These are phyloP conservation scores for Sophora flavescens DNA, from an alignment of 306 rosid species.

Conservation along the genomic window DNA sequence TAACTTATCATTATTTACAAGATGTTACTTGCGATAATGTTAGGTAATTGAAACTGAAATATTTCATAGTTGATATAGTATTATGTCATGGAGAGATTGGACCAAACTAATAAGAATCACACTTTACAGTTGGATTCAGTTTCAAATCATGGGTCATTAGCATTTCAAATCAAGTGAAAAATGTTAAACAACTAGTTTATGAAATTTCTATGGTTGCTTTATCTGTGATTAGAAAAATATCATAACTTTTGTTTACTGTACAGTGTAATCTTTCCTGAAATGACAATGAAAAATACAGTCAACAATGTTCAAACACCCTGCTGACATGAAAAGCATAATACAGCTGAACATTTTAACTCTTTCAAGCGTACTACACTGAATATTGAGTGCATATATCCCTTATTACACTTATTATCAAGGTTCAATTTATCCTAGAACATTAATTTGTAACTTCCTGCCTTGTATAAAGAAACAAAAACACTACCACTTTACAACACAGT, in stretches of 20 bases:
- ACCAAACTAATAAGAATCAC: no score
- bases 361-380: background rate
- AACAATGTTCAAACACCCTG: background rate
- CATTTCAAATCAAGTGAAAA: no score
- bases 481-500: conserved; percentile 8
- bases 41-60: no score
- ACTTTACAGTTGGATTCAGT: no score
- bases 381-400: background rate
- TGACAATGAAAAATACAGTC: conserved; percentile 29
- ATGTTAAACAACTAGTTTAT: no score
- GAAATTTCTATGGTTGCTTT: no score
- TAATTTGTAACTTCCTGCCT: conserved; percentile 14
- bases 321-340: conserved; percentile 19
- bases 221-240: no score
- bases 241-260: background rate
- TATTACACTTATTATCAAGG: background rate
- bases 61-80: no score
- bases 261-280: conserved; percentile 88
- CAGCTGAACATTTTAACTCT: background rate
- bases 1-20: no score
- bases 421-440: conserved; percentile 7
- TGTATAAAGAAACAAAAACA: conserved; percentile 29
- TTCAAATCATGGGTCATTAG: no score
- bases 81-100: no score
- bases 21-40: no score